Evolutionary conservation across 768 basidiomycete species (phyloP), one percentile per base, ranked within the genome.

Genomic region (Kondoa subrosea): DNA sequence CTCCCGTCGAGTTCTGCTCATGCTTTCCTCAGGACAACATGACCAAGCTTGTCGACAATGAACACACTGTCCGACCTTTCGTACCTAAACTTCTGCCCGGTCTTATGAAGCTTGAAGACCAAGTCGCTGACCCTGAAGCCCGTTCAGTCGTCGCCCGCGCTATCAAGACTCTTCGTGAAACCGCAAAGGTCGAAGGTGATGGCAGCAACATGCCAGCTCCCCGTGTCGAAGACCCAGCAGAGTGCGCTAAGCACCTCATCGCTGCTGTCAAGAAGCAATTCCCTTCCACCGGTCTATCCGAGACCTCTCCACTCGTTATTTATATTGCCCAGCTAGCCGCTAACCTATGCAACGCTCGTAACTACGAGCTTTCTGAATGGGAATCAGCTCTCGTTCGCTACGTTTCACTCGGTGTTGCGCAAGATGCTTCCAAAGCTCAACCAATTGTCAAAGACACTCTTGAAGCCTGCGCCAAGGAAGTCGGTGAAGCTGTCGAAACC

Each of bases 71-170:
- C 75, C 87, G 91, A 69, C 89, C 89, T 33, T 96, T 95, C 77
- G 88, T 84, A 66, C 85, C 89, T 74, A 82, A 87, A 14, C 89
- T 92, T 8, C 81, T 91, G 30, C 81, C 85, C 70, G 91, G 90
- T 57, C 81, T 97, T 65, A 57, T 76, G 72, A 97, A 97, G 85
- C 86, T 93, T 72, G 88, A 93, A 82, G 83, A 83, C 69, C 84
- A 87, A 75, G 90, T 97, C 69, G 92, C 89, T 80, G 95, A 99
- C 79, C 95, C 95, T 66, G 95, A 99, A 79, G 95, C 95, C 59
- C 95, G 95, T 79, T 82, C 85, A 68, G 87, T 97, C 72, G 85
- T 92, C 73, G 85, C 83, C 78, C 86, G 85, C 76, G 93, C 95
- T 68, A 95, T 99, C 77, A 84, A 83, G 56, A 99, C 95, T 73